Base-by-base conservation (phyloP, 768 basidiomycete genomes). In the Amanita rimosa region DNA sequence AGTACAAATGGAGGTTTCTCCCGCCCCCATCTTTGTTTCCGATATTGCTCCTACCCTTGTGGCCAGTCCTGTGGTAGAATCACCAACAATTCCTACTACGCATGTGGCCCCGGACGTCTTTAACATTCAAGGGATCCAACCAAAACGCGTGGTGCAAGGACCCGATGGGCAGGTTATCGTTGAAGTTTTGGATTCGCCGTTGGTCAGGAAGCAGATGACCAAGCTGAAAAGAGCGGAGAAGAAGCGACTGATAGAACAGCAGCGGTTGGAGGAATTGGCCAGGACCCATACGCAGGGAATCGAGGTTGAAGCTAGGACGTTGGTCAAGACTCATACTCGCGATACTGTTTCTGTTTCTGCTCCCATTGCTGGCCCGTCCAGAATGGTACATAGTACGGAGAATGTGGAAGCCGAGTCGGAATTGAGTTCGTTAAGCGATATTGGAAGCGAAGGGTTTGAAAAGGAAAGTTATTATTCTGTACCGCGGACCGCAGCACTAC, bases 161-260 rank as follows among this genome's bases (percentile, higher is more conserved):
- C 64, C 72, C n/a, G 65, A 66, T 38, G 74, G 75, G n/a, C 70
- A 64, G 49, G 69, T 81, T 41, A 74, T 85, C 48, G 75, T 87
- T 49, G 84, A 88, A 57, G 76, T 78, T 51, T 67, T 87, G 19
- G 85, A 86, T 56, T 81, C 85, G 4, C 85, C 85, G 31, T 73
- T 73, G 3, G 81, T 75, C 35, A 76, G 85, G 3, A 70, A 75
- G 44, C 71, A 77, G 61, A 84, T 81, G 62, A 69, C 68, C 16
- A 60, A 65, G 50, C 68, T 71, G 6, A 67, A 63, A 44, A 79
- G 74, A 57, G 70, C 63, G 1, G 67, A 68, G 49, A 64, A 61
- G 52, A 60, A 58, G 41, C 59, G 54, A 37, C 50, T 55, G 16
- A 49, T 53, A 45, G 47, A 56, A 45, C 53, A 42, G 62, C 55